phyloP scores from a whole-genome alignment of 2,329 filamentous ascomycete genomes.

The Polychaeton citri region DNA sequence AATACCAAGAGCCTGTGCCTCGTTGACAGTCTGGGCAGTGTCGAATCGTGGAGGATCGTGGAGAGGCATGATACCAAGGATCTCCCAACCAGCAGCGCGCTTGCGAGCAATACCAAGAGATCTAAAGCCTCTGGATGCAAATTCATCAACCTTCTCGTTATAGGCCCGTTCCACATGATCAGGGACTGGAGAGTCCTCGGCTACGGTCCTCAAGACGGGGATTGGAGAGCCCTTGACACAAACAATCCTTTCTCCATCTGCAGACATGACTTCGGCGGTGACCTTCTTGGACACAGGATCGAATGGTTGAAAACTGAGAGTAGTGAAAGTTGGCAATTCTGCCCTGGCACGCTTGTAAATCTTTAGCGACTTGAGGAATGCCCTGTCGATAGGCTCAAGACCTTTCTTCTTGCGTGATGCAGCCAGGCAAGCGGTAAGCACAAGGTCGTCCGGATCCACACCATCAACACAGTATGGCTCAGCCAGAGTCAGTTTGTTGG shows the following conservation, averaged over 20 bases:
- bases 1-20: constrained; percentile 63
- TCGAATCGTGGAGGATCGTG: constrained; percentile 69
- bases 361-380: constrained; percentile 63
- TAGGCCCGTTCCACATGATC: constrained; percentile 68
- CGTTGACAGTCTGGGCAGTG: constrained; percentile 64
- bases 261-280: constrained; percentile 67
- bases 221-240: constrained; percentile 88
- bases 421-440: constrained; percentile 63
- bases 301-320: constrained; percentile 75
- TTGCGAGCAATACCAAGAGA: constrained; percentile 84
- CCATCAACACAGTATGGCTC: constrained; percentile 66
- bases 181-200: constrained; percentile 69
- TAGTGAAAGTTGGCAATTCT: constrained; percentile 43
- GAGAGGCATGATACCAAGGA: constrained; percentile 66
- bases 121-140: constrained; percentile 85
- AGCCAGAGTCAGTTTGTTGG: constrained; percentile 62
- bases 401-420: constrained; percentile 70
- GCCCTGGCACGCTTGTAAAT: constrained; percentile 65
- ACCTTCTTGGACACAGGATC: constrained; percentile 93
- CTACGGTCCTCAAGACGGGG: constrained; percentile 74
- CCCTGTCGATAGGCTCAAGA: constrained; percentile 67
- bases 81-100: constrained; percentile 58
- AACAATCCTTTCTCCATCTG: constrained; percentile 68
- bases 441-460: constrained; percentile 73
- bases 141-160: constrained; percentile 86